These are phyloP conservation scores for Heritiera littoralis DNA, from an alignment of 345 rosid species.

Conservation along the genomic window DNA sequence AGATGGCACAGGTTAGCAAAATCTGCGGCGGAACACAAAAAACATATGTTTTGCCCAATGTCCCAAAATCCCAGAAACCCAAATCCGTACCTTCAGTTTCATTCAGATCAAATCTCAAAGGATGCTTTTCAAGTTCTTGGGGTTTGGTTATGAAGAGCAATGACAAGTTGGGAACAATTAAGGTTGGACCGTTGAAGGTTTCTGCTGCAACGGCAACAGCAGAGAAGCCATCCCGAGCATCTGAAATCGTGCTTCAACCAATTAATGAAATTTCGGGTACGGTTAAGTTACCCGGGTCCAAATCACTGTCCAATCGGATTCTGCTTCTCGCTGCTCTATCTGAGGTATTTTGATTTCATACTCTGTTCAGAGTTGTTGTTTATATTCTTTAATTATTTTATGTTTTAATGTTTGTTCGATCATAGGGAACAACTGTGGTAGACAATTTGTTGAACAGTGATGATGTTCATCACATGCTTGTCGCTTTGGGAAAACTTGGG, in stretches of 20 bases:
- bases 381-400: not conserved
- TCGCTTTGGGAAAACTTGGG: slow-evolving; percentile 74
- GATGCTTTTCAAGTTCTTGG: slow-evolving; percentile 32
- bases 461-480: slow-evolving; percentile 89
- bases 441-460: slow-evolving; percentile 92
- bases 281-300: slow-evolving; percentile 85
- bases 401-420: slow-evolving; percentile 2
- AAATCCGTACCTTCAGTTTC: slow-evolving; percentile 39
- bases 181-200: slow-evolving; percentile 37
- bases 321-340: slow-evolving; percentile 93
- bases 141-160: slow-evolving; percentile 36
- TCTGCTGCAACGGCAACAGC: slow-evolving; percentile 61
- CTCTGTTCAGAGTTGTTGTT: not conserved
- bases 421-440: slow-evolving; percentile 83
- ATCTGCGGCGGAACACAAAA: slow-evolving; percentile 45
- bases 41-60: slow-evolving; percentile 32
- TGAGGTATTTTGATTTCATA: slow-evolving; percentile 47
- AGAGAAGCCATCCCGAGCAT: slow-evolving; percentile 61
- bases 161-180: slow-evolving; percentile 12
- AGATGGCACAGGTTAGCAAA: slow-evolving; percentile 64
- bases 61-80: slow-evolving; percentile 30
- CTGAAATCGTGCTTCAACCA: slow-evolving; percentile 82
- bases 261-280: slow-evolving; percentile 82
- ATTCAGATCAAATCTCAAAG: slow-evolving; percentile 34
- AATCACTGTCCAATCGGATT: slow-evolving; percentile 88